These are phyloP conservation scores for Epichloe sp. DNA, from an alignment of 2,329 filamentous ascomycete species.

Conservation along the genomic window DNA sequence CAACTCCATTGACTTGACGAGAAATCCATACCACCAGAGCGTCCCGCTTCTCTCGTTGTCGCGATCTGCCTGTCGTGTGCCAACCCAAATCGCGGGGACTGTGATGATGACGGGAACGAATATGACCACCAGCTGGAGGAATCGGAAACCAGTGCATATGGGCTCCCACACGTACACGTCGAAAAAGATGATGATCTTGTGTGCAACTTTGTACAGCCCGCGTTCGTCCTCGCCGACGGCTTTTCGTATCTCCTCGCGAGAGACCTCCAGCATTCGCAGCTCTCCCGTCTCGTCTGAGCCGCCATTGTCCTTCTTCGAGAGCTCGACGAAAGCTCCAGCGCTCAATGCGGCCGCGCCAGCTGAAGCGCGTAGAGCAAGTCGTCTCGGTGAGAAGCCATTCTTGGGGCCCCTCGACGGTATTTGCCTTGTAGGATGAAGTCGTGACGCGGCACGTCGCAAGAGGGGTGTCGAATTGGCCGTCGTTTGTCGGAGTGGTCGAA, in stretches of 20 bases:
- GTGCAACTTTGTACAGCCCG: conserved; percentile 43
- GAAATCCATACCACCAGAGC: conserved; percentile 85
- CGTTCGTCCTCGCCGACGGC: conserved; percentile 48
- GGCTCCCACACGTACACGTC: conserved; percentile 74
- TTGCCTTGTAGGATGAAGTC: conserved; percentile 13
- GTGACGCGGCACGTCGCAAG: conserved; percentile 14
- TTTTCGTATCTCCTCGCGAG: conserved; percentile 63
- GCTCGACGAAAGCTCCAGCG: conserved; percentile 42
- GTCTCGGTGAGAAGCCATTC: conserved; percentile 7
- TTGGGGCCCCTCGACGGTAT: conserved; percentile 13
- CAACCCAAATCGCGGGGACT: conserved; percentile 72
- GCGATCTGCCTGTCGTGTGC: conserved; percentile 44
- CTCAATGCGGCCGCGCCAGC: conserved; percentile 33
- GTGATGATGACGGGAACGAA: conserved; percentile 81
- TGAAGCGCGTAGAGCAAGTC: conserved; percentile 25
- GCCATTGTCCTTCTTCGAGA: conserved; percentile 41
- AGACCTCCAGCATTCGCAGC: conserved; percentile 74
- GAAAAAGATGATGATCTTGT: conserved; percentile 50
- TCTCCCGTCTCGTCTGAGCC: conserved; percentile 54
- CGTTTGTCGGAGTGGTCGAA: conserved; percentile 23
- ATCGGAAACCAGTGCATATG: conserved; percentile 73
- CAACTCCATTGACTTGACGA: conserved; percentile 81
- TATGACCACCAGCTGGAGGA: conserved; percentile 73
- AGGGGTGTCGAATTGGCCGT: conserved; percentile 11
- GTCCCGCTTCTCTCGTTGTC: conserved; percentile 71